Percentiles rank a stretch among this genome's conserved stretches.
phyloP scores from a whole-genome alignment of 1,139 yeast genomes.

The Kodamaea derodonti region DNA sequence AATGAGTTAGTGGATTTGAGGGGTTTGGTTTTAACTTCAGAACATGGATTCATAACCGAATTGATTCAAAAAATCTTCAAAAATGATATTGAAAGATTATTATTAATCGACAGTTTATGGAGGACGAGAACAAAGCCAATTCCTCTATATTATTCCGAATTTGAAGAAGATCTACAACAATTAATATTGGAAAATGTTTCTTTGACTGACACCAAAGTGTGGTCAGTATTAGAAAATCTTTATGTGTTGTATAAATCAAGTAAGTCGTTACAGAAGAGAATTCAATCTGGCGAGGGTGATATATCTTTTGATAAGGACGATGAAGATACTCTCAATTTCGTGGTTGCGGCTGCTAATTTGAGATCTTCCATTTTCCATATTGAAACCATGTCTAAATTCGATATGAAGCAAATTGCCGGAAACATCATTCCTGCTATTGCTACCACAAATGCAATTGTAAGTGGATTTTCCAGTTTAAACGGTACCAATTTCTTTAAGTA shows the following conservation, averaged over 20 bases:
- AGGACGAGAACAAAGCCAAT: constrained; percentile 62
- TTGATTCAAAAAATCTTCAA: constrained; percentile 58
- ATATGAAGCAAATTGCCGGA: constrained; percentile 91
- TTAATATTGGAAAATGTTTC: constrained; percentile 5
- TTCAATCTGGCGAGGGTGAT: constrained; percentile 36
- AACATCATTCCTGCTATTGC: constrained; percentile 98
- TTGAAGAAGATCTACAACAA: constrained; percentile 14
- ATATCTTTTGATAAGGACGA: constrained; percentile 93
- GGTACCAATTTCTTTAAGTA: constrained; percentile 54
- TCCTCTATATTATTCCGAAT: constrained; percentile 44
- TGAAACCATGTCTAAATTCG: constrained; percentile 74
- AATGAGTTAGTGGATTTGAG: constrained; percentile 72
- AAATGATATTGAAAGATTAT: constrained; percentile 70
- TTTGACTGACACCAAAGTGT: constrained; percentile 52
- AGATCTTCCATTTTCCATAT: constrained; percentile 73
- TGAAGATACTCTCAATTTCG: constrained; percentile 83
- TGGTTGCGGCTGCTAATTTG: constrained; percentile 81
- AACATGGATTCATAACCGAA: constrained; percentile 23
- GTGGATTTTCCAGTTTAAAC: constrained; percentile 74
- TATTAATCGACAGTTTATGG: constrained; percentile 77
- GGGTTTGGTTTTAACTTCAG: constrained; percentile 30
- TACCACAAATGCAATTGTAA: constrained; percentile 92
- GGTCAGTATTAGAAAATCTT: constrained; percentile 65
- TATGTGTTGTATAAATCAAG: constrained; percentile 55
- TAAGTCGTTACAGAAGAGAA: constrained; percentile 47